A percentile compares a stretch with the other conserved stretches of the same genome.
Conservation (phyloP, 2,329 filamentous ascomycete species). For the Colletotrichum tofieldiae region DNA sequence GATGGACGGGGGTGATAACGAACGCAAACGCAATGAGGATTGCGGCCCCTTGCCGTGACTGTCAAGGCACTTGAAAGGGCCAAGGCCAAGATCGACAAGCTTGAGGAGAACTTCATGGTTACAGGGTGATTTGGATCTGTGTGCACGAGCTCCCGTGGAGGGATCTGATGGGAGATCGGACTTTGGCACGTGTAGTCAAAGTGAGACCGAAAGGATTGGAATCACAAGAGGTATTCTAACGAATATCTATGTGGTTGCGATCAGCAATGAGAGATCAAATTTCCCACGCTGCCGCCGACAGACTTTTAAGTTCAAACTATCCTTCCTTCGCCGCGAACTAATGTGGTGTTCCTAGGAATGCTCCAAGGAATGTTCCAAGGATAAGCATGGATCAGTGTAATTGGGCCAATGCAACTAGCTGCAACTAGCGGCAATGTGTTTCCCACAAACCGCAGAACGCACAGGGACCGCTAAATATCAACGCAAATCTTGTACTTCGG, state of each 20-base stretch:
- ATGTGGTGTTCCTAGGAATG: neutral
- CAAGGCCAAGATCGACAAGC: slow-evolving; percentile 22
- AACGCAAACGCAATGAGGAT: slow-evolving; percentile 27
- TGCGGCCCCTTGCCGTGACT: slow-evolving; percentile 9
- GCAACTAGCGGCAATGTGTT: neutral
- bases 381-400: neutral
- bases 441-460: neutral
- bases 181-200: slow-evolving; percentile 5
- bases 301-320: neutral
- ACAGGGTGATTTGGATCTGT: neutral
- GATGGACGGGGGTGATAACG: neutral
- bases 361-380: neutral
- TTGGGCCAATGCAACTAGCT: slow-evolving; percentile 1
- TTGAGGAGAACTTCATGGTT: slow-evolving; percentile 25
- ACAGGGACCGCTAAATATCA: neutral
- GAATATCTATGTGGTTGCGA: neutral
- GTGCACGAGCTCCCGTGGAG: neutral
- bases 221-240: slow-evolving; percentile 1
- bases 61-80: slow-evolving; percentile 5
- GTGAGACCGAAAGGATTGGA: neutral
- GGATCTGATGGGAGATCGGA: slow-evolving; percentile 7
- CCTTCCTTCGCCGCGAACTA: neutral
- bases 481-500: neutral
- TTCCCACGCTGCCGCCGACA: no score
- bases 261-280: neutral